phyloP scores from a whole-genome alignment of 805 yeast species.

The Kodamaea kakaduensis region DNA sequence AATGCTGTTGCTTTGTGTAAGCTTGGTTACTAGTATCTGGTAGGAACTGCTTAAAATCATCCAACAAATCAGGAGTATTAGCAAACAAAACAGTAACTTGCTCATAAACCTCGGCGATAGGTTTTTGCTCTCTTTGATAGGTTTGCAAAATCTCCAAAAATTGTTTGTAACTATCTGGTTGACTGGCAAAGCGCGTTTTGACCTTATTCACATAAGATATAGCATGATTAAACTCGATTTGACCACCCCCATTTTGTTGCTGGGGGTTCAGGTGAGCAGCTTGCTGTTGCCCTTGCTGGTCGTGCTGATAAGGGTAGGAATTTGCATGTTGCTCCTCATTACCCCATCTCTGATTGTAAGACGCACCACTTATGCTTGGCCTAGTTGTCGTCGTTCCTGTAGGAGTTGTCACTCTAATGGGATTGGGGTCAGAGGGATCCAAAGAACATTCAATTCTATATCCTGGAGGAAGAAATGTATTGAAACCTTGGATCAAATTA shows the following conservation, averaged over 20 bases:
- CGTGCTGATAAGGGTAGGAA: constrained; percentile 4
- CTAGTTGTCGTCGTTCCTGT: constrained; percentile 73
- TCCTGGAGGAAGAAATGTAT: constrained; percentile 96
- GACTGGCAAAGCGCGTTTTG: constrained; percentile 86
- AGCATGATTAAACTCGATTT: constrained; percentile 96
- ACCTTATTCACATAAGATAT: constrained; percentile 94
- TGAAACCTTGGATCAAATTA: constrained; percentile 90
- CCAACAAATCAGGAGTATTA: constrained; percentile 90
- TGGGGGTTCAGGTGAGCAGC: constrained; percentile 18
- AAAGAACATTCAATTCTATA: constrained; percentile 86
- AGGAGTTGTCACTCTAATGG: constrained; percentile 93
- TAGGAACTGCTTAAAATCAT: constrained; percentile 91
- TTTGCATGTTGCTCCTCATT: constrained; percentile 17
- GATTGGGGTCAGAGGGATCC: constrained; percentile 86
- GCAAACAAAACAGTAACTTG: constrained; percentile 87
- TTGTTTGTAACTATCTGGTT: constrained; percentile 93
- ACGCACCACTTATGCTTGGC: constrained; percentile 43
- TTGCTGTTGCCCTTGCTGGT: constrained; percentile 7
- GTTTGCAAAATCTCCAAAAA: constrained; percentile 94
- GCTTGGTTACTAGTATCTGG: constrained; percentile 68
- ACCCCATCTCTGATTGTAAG: constrained; percentile 24
- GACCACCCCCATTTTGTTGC: constrained; percentile 49
- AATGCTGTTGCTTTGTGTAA: constrained; percentile 21
- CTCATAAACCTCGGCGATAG: constrained; percentile 90
- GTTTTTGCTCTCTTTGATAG: constrained; percentile 92